phyloP scores from a whole-genome alignment of 2,329 filamentous ascomycete genomes.

The Orbilia quercus region DNA sequence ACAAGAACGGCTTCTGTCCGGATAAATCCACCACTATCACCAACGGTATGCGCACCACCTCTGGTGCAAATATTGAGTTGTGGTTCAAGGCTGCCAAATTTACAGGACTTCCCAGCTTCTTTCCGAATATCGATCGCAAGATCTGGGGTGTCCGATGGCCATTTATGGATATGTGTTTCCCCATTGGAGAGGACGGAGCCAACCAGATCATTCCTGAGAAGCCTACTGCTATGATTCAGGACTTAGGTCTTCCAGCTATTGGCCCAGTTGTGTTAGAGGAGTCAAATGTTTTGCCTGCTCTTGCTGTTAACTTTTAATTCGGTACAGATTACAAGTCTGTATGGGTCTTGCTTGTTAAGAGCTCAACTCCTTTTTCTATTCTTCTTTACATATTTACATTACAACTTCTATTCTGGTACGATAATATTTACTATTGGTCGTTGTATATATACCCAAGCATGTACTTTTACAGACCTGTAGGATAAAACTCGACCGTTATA shows the following conservation, averaged over 20 bases:
- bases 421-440: slow-evolving; percentile 19
- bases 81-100: slow-evolving; percentile 54
- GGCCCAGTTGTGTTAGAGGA: neutral
- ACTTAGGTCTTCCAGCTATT: neutral
- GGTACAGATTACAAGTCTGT: neutral
- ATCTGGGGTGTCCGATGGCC: slow-evolving; percentile 44
- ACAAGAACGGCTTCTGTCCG: slow-evolving; percentile 46
- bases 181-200: slow-evolving; percentile 4
- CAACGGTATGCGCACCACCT: slow-evolving; percentile 22
- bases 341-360: neutral
- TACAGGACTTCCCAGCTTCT: slow-evolving; percentile 24
- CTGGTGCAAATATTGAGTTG: slow-evolving; percentile 44
- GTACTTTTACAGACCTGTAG: neutral
- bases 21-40: slow-evolving; percentile 17
- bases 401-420: neutral
- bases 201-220: slow-evolving; percentile 19
- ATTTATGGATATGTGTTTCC: slow-evolving; percentile 37
- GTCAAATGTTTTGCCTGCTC: neutral
- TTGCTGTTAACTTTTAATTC: neutral
- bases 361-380: neutral
- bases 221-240: slow-evolving; percentile 1
- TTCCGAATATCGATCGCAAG: slow-evolving; percentile 38
- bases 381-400: neutral
- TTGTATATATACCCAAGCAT: slow-evolving; percentile 10
- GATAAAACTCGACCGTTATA: neutral